Percentiles rank a stretch among this genome's conserved stretches.
Evolutionary conservation across 2,329 filamentous ascomycete genomes (phyloP).

Genomic region (Podosphaera aphanis): DNA sequence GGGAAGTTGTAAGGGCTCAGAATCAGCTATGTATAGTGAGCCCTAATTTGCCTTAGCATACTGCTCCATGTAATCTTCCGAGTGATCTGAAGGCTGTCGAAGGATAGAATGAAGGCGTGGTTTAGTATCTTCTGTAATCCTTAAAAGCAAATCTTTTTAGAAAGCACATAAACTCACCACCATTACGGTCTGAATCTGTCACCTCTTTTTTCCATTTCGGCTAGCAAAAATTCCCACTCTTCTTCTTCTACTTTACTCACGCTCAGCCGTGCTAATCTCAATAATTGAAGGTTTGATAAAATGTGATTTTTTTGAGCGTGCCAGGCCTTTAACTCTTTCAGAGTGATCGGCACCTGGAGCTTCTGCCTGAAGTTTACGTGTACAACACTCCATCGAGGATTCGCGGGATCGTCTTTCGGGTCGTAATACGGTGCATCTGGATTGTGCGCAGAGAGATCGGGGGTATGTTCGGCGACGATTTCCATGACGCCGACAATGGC

Average conservation of each 20-base stretch:
- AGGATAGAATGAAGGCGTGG: too few relatives aligned
- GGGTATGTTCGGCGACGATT: slow-evolving; percentile 60
- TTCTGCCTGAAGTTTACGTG: slow-evolving; percentile 74
- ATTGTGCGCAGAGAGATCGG: slow-evolving; percentile 50
- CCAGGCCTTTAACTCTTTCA: slow-evolving; percentile 47
- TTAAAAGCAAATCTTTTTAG: too few relatives aligned
- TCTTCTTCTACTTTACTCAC: slow-evolving; percentile 42
- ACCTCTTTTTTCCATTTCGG: slow-evolving; percentile 17
- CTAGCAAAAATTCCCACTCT: slow-evolving; percentile 43
- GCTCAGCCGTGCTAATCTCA: slow-evolving; percentile 63
- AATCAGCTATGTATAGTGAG: too few relatives aligned
- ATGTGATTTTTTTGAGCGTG: slow-evolving; percentile 27
- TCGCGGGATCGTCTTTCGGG: slow-evolving; percentile 40
- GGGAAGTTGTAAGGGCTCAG: too few relatives aligned
- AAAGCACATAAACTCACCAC: too few relatives aligned
- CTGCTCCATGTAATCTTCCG: too few relatives aligned
- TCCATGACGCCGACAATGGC: slow-evolving; percentile 78
- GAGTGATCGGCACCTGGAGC: slow-evolving; percentile 44
- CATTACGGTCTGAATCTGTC: slow-evolving; percentile 6
- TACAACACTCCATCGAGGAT: slow-evolving; percentile 70
- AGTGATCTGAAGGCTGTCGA: too few relatives aligned
- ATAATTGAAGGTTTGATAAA: slow-evolving; percentile 56
- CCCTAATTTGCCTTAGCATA: too few relatives aligned
- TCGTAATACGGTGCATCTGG: slow-evolving; percentile 63
- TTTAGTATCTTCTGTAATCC: too few relatives aligned